Base-by-base conservation (phyloP, 352 stramenopile genomes). In the Phytophthora sp. region DNA sequence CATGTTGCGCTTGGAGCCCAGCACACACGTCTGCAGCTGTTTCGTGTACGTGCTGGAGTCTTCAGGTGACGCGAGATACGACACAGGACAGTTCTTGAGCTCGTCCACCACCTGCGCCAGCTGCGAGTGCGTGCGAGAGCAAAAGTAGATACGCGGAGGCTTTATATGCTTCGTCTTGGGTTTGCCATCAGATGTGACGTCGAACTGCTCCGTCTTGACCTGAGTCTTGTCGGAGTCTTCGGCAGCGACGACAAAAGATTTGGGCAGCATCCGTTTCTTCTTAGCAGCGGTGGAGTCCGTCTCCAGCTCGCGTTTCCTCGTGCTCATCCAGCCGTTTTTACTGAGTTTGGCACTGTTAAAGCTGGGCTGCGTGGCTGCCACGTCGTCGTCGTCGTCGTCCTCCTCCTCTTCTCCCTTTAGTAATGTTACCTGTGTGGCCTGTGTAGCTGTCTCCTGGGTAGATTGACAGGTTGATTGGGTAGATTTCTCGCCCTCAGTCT, bases 51-150 rank as follows among this genome's bases (percentile, higher is more conserved):
- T 67, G 38, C 74, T 70, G 29, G 54, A 54, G 30, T 68, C 66
- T 45, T 89, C 73, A 3, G 71, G 77, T 13, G 63, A 76, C 39
- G 69, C 54, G 1, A 93, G 47, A 61, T 91, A 92, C 26, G 81
- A 84, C 55, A 76, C 51, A 16, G 84, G 84, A 44, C 81, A 93
- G 57, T 75, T 88, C 73, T 92, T 93, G 21, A 95, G 71, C 70
- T 95, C 85, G 15, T 91, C 76, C 11, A 92, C 73, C 21, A 94
- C 85, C 70, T 96, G 89, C 15, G 87, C 69, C 13, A 96, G 47
- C 65, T 96, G 88, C 51, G 87, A 95, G 55, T 96, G 89, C 33
- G 89, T 96, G 0, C 89, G 84, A n/a, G 89, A 96, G 61, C 86
- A 94, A 47, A 95, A 96, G 65, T 84, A 95, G 54, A 96, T 96